These are phyloP conservation scores for Carex kokanica DNA, from an alignment of 176 grass and related monocot genomes.

Conservation along the genomic window DNA sequence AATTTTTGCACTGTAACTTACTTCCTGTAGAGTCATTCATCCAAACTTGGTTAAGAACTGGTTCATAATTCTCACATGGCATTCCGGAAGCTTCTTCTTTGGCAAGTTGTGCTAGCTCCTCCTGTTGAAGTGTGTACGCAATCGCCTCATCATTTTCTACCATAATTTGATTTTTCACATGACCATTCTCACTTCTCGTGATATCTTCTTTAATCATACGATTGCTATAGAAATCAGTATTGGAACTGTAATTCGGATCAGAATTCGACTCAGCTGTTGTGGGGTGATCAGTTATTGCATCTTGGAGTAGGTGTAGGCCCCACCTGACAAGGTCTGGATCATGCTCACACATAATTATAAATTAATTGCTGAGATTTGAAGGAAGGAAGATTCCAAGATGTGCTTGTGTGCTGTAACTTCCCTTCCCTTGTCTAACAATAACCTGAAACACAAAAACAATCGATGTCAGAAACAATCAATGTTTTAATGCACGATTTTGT, in stretches of 20 bases:
- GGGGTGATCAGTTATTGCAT: not conserved
- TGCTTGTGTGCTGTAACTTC: not conserved
- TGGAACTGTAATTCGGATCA: conserved; percentile 1
- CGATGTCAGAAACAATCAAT: not conserved
- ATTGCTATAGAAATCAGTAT: not conserved
- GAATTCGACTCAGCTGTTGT: not conserved
- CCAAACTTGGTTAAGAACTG: conserved; percentile 72
- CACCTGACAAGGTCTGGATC: conserved; percentile 62
- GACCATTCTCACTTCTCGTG: conserved; percentile 6
- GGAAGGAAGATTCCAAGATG: not conserved
- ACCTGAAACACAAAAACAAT: conserved; percentile 15
- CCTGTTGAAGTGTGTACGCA: conserved; percentile 61
- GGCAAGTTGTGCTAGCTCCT: conserved; percentile 57
- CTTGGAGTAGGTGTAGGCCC: conserved; percentile 63
- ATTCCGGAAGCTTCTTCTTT: conserved; percentile 40
- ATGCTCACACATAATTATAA: conserved; percentile 42
- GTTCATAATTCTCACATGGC: conserved; percentile 25
- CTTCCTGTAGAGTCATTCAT: not conserved
- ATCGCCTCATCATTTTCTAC: conserved; percentile 69
- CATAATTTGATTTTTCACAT: not conserved
- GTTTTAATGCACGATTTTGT: not conserved
- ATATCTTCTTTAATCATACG: not conserved
- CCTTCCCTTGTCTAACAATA: not conserved
- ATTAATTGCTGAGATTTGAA: not conserved
- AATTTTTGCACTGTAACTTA: not conserved